Evolutionary conservation across 441 rosid species (phyloP).

Genomic region (Adansonia rubrostipa): DNA sequence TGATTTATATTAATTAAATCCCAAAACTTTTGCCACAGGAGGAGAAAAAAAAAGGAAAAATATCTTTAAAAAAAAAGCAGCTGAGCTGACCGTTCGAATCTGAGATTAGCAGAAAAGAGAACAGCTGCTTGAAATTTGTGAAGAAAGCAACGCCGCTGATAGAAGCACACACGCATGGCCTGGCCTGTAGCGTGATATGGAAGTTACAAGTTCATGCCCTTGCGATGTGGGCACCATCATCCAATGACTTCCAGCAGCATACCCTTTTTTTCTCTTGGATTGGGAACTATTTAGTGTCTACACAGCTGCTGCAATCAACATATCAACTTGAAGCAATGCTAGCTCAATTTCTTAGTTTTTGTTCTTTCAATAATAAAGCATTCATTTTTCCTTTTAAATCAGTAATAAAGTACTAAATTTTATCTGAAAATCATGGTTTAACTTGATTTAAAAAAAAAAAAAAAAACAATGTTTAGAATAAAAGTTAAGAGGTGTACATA

Average conservation of each 20-base stretch:
- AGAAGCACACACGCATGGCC: slow-evolving; percentile 17
- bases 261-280: slow-evolving; percentile 19
- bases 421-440: not conserved
- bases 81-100: not conserved
- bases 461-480: not conserved
- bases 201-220: slow-evolving; percentile 35
- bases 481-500: not conserved
- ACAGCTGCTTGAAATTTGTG: slow-evolving; percentile 3
- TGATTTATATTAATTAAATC: not conserved
- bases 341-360: not conserved
- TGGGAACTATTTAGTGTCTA: not conserved
- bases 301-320: not conserved
- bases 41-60: no score
- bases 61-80: not conserved
- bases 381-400: not conserved
- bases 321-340: slow-evolving; percentile 6
- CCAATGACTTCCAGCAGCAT: slow-evolving; percentile 25
- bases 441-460: not conserved
- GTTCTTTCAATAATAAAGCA: not conserved
- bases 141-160: slow-evolving; percentile 9
- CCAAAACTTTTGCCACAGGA: no score
- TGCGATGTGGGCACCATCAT: slow-evolving; percentile 40
- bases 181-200: slow-evolving; percentile 25
- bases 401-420: not conserved
- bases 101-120: not conserved